Evolutionary conservation across 108 stramenopile species (phyloP).

Genomic region (Nitzschia sp.): DNA sequence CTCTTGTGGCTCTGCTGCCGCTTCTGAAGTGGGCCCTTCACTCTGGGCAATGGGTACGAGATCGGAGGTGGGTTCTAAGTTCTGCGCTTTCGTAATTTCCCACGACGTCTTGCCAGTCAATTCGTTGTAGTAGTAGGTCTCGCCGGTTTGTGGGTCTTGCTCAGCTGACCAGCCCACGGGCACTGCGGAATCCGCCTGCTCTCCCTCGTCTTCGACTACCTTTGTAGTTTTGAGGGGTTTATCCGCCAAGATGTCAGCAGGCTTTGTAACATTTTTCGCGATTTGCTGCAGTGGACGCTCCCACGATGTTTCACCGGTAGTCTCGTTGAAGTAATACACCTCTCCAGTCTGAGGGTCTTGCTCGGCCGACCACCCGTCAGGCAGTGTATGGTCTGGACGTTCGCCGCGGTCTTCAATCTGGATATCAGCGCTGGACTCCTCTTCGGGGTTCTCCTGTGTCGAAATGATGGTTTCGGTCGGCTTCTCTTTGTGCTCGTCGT

Average conservation of each 20-base stretch:
- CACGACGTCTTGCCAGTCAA: conserved; percentile 27
- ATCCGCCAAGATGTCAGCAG: neutral
- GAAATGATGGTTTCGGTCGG: neutral
- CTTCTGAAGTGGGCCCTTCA: neutral
- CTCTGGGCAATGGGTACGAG: neutral
- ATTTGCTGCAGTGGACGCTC: conserved; percentile 12
- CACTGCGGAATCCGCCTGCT: conserved; percentile 5
- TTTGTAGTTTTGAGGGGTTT: neutral
- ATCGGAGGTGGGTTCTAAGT: neutral
- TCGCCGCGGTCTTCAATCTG: neutral
- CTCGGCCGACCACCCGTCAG: conserved; percentile 17
- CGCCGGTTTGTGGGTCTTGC: conserved; percentile 37
- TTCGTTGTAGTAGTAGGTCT: conserved; percentile 55
- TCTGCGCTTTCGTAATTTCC: no score
- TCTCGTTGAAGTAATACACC: conserved; percentile 32
- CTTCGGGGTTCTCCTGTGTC: neutral
- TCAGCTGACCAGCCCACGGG: conserved; percentile 51
- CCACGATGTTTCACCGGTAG: conserved; percentile 36
- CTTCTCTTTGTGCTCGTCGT: neutral
- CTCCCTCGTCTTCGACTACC: neutral
- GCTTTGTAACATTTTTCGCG: neutral
- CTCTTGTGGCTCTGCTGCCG: conserved; percentile 26
- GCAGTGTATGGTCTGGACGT: neutral
- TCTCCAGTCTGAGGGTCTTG: conserved; percentile 16
- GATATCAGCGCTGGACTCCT: neutral